Conservation (phyloP, 1,284 basidiomycete genomes). For the Cutaneotrichosporon arboriforme region DNA sequence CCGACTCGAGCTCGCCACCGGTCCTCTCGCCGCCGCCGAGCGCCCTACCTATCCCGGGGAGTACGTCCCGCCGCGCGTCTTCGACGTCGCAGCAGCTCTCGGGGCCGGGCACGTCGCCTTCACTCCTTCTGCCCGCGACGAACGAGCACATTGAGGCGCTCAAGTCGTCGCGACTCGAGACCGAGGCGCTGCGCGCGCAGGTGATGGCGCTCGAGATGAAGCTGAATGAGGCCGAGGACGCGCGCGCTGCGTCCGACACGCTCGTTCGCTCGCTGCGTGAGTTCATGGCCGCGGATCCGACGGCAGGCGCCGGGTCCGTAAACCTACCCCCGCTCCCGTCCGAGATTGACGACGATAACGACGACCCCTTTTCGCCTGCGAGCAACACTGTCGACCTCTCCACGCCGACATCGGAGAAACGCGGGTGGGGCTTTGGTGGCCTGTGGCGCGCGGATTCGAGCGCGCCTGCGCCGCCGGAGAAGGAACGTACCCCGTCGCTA, state of each 20-base stretch:
- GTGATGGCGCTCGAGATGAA: conserved; percentile 56
- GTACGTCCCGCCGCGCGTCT: background rate
- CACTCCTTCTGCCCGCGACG: background rate
- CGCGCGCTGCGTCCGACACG: conserved; percentile 75
- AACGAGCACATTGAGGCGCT: conserved; percentile 5
- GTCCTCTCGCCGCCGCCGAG: background rate
- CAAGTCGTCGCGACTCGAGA: conserved; percentile 1
- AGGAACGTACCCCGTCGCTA: background rate
- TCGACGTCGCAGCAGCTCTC: background rate
- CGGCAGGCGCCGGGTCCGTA: conserved; percentile 14
- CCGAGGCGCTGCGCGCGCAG: conserved; percentile 56
- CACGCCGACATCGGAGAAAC: conserved; percentile 1
- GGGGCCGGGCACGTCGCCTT: conserved; percentile 13
- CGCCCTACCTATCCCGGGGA: background rate
- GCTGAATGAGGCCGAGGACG: conserved; percentile 72
- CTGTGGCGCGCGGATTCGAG: conserved; percentile 1
- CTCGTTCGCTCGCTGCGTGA: conserved; percentile 74
- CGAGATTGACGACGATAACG: conserved; percentile 52
- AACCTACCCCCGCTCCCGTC: conserved; percentile 57
- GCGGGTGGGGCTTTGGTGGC: conserved; percentile 9
- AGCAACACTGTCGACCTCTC: background rate
- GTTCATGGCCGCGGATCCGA: conserved; percentile 59
- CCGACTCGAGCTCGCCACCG: background rate
- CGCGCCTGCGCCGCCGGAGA: background rate
- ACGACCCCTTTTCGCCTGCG: background rate